Conservation (phyloP, 2,329 filamentous ascomycete species). For the Bisporella sp. region DNA sequence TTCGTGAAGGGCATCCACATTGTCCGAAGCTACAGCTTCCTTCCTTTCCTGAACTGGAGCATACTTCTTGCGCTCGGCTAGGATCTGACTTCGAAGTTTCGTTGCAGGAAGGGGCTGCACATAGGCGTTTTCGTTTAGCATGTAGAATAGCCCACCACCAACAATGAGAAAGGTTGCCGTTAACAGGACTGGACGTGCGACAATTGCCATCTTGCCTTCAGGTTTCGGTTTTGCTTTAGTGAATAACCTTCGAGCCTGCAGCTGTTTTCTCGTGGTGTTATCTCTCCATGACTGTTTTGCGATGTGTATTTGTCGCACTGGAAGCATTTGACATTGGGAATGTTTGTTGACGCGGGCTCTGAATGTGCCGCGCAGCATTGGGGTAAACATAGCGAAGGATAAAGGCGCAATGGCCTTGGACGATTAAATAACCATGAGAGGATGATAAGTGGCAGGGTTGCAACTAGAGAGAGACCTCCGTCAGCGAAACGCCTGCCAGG, state of each 20-base stretch:
- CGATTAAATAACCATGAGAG: neutral
- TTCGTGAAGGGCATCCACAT: slow-evolving; percentile 16
- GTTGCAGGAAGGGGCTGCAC: slow-evolving; percentile 27
- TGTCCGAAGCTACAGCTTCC: slow-evolving; percentile 16
- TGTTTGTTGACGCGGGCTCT: slow-evolving; percentile 1
- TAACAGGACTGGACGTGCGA: slow-evolving; percentile 11
- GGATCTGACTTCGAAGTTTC: slow-evolving; percentile 16
- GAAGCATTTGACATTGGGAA: neutral
- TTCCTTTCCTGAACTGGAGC: slow-evolving; percentile 14
- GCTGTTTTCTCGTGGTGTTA: neutral
- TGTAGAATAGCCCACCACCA: slow-evolving; percentile 19
- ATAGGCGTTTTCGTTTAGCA: slow-evolving; percentile 24
- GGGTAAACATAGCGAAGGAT: slow-evolving; percentile 14
- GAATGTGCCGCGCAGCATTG: slow-evolving; percentile 15
- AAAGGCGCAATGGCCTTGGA: slow-evolving; percentile 4
- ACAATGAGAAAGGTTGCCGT: slow-evolving; percentile 21
- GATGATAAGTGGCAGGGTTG: slow-evolving; percentile 2
- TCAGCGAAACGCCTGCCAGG: neutral
- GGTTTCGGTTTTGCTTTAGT: slow-evolving; percentile 12
- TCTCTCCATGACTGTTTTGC: slow-evolving; percentile 4
- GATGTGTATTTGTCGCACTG: slow-evolving; percentile 3
- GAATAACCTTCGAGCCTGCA: slow-evolving; percentile 10
- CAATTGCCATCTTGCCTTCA: slow-evolving; percentile 15
- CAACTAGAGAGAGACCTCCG: too few species aligned
- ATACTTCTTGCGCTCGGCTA: slow-evolving; percentile 12